Evolutionary conservation across 441 rosid genomes (phyloP).

Genomic region (Eutrema salsugineum): DNA sequence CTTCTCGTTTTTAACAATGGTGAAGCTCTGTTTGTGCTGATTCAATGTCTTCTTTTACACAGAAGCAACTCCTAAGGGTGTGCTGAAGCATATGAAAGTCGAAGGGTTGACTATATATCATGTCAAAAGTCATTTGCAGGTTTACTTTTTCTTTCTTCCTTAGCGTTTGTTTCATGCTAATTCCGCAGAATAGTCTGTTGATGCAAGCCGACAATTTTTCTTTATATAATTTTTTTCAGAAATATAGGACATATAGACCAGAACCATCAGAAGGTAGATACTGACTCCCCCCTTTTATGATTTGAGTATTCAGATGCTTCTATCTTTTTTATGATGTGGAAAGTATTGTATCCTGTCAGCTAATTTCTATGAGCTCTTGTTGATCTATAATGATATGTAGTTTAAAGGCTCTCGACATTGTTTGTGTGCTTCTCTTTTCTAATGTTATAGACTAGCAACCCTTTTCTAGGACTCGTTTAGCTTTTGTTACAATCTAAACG

Average conservation of each 20-base stretch:
- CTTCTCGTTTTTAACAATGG: not conserved
- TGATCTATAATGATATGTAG: too few relatives aligned
- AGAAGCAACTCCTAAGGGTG: constrained; percentile 88
- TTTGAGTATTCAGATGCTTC: not conserved
- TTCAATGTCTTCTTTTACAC: constrained; percentile 18
- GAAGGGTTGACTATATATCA: constrained; percentile 82
- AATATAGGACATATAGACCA: constrained; percentile 73
- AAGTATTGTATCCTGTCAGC: not conserved
- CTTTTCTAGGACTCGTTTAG: too few relatives aligned
- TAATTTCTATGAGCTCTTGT: not conserved
- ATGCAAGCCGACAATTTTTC: constrained; percentile 29
- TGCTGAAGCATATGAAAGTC: constrained; percentile 76
- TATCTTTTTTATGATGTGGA: not conserved
- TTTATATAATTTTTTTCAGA: constrained; percentile 49
- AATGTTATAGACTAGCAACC: too few relatives aligned
- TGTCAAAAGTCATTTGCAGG: constrained; percentile 89
- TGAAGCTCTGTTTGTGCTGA: constrained; percentile 8
- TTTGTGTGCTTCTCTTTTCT: too few relatives aligned
- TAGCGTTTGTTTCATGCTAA: not conserved
- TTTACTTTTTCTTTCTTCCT: constrained; percentile 19
- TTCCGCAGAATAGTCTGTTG: constrained; percentile 3
- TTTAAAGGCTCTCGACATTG: too few relatives aligned
- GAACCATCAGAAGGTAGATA: constrained; percentile 63
- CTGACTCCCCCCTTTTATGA: not conserved
- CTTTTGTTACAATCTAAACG: too few relatives aligned